phyloP scores from a whole-genome alignment of 441 rosid genomes.

The Mallotus repandus region DNA sequence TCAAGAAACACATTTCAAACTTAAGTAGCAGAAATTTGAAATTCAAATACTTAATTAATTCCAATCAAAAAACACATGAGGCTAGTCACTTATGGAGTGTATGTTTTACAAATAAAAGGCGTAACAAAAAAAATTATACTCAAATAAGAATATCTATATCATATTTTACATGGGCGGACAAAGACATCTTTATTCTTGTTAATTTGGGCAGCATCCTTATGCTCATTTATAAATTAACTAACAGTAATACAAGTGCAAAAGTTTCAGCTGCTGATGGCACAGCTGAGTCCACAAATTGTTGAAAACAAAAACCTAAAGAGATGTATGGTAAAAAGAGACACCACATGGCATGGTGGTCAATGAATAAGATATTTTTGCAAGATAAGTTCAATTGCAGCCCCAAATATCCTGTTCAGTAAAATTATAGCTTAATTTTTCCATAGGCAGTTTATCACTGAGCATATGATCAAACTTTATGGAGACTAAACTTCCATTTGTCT shows the following conservation, averaged over 20 bases:
- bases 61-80: background rate
- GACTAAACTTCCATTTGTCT: background rate
- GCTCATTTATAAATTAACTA: no score
- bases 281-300: background rate
- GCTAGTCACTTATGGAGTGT: background rate
- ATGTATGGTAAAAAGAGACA: no score
- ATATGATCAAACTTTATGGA: background rate
- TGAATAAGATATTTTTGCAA: background rate
- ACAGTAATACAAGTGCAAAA: background rate
- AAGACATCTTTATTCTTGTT: background rate
- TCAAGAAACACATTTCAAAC: conserved; percentile 26
- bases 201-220: background rate
- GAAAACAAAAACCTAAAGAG: background rate
- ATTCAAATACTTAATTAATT: background rate
- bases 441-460: background rate
- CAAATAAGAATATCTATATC: background rate
- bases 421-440: background rate
- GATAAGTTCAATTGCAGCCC: background rate
- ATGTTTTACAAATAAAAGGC: background rate
- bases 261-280: background rate
- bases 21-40: conserved; percentile 25
- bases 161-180: background rate
- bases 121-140: no score
- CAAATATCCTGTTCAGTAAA: background rate
- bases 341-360: background rate